Evolutionary conservation across 2,329 filamentous ascomycete species (phyloP), one percentile per base, ranked within the genome.

Genomic region (Paraconiothyrium sp.): DNA sequence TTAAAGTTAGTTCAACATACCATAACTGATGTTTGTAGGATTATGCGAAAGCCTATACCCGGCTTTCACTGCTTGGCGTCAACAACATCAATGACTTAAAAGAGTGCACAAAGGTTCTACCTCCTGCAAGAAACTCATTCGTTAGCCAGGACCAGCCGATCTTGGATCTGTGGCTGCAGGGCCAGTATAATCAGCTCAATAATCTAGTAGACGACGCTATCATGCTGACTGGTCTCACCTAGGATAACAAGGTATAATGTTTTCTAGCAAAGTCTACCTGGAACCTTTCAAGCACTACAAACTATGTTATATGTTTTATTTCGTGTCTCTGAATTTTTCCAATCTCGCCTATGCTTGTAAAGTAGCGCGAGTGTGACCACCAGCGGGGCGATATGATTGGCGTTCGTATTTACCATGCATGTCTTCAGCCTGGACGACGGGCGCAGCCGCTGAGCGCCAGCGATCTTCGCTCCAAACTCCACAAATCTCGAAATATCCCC

Each of bases 11-110:
- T 22, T 11, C 10, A 6, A 5, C 48, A 47, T 13, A 22, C 8
- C 11, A 41, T 34, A 8, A 52, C 54, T 54, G 14, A 43, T 8
- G 10, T 20, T 20, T 34, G 11, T 30, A 77, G 80, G 84, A 83
- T 48, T 88, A 85, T 58, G 80, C 84, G 1, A 78, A 79, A 39
- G 85, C 83, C 13, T 87, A 87, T 66, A 79, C 86, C 48, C 83
- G 85, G 24, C 77, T 88, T 41, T 84, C 82, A 35, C 75, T 88
- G 2, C 81, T 88, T 11, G 86, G 85, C 3, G 84, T 87, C 14
- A 80, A 84, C 67, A 86, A 86, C 68, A 84, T 88, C 72, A 87
- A 87, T 71, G 72, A 78, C 24, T 74, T 88, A 47, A 84, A 81
- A 16, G 85, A 87, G 64, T 88, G 85, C 79, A 85, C 84, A 10